Base-by-base conservation (phyloP, 2,329 filamentous ascomycete species). In the Colletotrichum sp. region DNA sequence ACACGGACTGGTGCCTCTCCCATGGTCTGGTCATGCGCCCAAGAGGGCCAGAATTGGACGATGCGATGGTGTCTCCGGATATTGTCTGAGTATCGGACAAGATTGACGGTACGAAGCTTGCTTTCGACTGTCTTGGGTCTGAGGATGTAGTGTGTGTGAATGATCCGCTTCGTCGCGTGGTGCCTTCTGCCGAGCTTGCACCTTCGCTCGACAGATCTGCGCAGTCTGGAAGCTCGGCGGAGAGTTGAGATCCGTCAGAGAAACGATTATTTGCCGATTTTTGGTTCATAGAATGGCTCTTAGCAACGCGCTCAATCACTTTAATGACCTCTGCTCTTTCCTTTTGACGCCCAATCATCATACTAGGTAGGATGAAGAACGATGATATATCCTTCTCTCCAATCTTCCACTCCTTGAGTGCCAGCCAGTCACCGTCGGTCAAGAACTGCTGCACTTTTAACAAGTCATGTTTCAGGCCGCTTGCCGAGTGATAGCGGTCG, bases 401-500 rank as follows among this genome's bases (percentile, higher is more conserved):
- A 75, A 97, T 92, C 77, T 91, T 89, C 88, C 95, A 97, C 52
- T 93, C 89, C 74, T 92, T 92, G 69, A 98, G 86, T 1, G 92
- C 92, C 68, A 91, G 86, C 76, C 90, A 89, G 79, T 98, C 93
- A 21, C 95, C 96, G 79, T 95, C 92, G 5, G 90, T 92, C 8
- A 98, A 87, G 48, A 96, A 89, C 77, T 93, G 90, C 77, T 95
- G 92, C 7, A 98, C 92, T 79, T 92, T 90, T 67, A 92, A 84
- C 65, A 98, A 85, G 82, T 98, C 96, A 80, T 95, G 89, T 78
- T 95, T 95, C 74, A 98, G 89, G 3, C 96, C 96, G 74, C 95
- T 96, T 1, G 94, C 94, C 7, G 95, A 98, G 80, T 98, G 94
- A 82, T 98, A 98, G 16, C 96, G 92, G 73, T 98, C 96, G 72